Percentiles rank a stretch among this genome's conserved stretches.
Conservation (phyloP, 352 stramenopile genomes). For the Globisporangium cylindrosporum region DNA sequence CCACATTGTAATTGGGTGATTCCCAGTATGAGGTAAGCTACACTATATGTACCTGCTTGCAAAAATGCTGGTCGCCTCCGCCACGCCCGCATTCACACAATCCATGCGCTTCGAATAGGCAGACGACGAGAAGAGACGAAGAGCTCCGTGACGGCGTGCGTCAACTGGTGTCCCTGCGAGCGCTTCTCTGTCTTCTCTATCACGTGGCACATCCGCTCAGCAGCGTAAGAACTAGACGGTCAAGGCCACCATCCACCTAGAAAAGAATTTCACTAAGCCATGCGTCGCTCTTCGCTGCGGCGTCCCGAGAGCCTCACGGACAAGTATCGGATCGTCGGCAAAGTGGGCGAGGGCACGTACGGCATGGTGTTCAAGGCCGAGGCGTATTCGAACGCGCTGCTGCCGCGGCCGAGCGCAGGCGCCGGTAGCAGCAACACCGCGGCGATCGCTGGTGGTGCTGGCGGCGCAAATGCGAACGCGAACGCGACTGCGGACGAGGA, state of each 20-base stretch:
- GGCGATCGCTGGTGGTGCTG: slow-evolving; percentile 6
- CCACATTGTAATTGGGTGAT: not conserved
- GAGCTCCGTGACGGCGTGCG: not conserved
- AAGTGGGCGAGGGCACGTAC: slow-evolving; percentile 89
- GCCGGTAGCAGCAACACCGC: slow-evolving; percentile 1
- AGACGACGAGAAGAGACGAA: not conserved
- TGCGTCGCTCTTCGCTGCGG: slow-evolving; percentile 60
- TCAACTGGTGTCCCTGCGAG: not conserved
- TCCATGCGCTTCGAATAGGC: not conserved
- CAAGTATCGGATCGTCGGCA: slow-evolving; percentile 83
- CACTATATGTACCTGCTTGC: not conserved
- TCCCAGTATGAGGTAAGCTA: not conserved
- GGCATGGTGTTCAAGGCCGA: slow-evolving; percentile 89
- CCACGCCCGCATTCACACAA: not conserved
- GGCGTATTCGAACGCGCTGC: slow-evolving; percentile 42
- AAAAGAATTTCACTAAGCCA: slow-evolving; percentile 10
- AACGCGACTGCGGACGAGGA: slow-evolving; percentile 40
- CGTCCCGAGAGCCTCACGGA: slow-evolving; percentile 72
- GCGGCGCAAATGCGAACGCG: not conserved
- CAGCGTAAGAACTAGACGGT: not conserved
- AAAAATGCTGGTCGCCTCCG: not conserved
- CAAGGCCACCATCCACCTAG: not conserved
- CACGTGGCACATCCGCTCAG: not conserved
- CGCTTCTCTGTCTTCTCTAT: not conserved
- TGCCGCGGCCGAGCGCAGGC: slow-evolving; percentile 29